Evolutionary conservation across 1,284 basidiomycete species (phyloP), one percentile per base, ranked within the genome.

Genomic region (Marasmius tenuissimus): DNA sequence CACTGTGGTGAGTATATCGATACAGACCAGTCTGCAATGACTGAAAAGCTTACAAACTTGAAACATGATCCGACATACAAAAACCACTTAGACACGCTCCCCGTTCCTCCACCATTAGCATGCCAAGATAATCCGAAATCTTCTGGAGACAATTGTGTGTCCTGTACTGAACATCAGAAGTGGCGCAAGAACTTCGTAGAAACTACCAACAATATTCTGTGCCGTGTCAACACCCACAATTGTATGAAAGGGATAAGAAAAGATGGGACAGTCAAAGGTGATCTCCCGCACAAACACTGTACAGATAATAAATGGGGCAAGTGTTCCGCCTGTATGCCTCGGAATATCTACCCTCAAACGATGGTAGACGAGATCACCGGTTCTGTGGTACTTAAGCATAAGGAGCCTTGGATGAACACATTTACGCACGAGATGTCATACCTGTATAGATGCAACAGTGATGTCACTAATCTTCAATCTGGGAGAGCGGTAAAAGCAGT

Each of bases 401-500:
- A 53, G 9, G 76, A 79, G 61, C 49, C 69, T 5, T 68, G 65
- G 69, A 51, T 79, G 7, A 80, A 79, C 63, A 75, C 70, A 3
- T 70, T 73, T 39, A 70, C 67, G 0, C 60, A 66, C 27, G 10
- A 61, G 9, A 3, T 78, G 1, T 72, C 72, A 22, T 79, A 75
- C 67, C 39, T 78, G 0, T 51, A 76, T 11, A 58, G 71, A n/a
- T 75, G 73, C 55, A 78, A 78, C 61, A 72, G 73, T 9, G 74
- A 78, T 70, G 71, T 75, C 3, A 76, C 74, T 1, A 69, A 69
- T 62, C 56, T 78, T 8, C 47, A 69, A 9, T 76, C 75, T 38
- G 75, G 76, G 1, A 77, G 73, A 18, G 71, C 73, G 4, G 68
- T 78, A 4, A 77, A 76, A 61, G 70, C 75, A 22, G 70, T 78